phyloP scores from a whole-genome alignment of 306 rosid species.

The Fragaria vesca region DNA sequence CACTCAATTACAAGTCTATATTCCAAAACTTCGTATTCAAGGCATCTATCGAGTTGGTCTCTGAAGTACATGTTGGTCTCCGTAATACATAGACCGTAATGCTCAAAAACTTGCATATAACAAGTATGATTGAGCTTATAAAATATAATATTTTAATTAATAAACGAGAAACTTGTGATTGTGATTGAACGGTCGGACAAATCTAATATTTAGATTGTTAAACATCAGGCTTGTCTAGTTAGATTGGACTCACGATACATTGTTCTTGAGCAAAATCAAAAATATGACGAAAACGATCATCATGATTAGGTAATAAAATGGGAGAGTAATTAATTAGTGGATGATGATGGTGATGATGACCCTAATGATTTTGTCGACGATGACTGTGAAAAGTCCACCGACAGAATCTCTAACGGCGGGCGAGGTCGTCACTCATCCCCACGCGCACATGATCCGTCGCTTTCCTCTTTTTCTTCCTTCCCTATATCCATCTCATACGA shows the following conservation, averaged over 20 bases:
- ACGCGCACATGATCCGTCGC: slow-evolving; percentile 18
- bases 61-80: no score
- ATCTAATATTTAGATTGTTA: no score
- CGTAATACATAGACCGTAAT: no score
- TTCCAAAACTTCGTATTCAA: no score
- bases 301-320: background rate
- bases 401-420: slow-evolving; percentile 14
- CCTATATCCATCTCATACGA: background rate
- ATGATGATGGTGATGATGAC: background rate
- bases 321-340: background rate
- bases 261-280: background rate
- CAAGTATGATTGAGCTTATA: no score
- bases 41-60: no score
- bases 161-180: no score
- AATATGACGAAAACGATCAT: background rate
- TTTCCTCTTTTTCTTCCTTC: background rate
- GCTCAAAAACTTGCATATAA: no score
- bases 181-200: no score
- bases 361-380: background rate
- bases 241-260: background rate
- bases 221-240: no score
- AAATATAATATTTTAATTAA: no score
- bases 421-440: slow-evolving; percentile 19
- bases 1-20: no score
- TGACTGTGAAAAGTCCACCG: slow-evolving; percentile 6